A percentile compares a stretch with the other conserved stretches of the same genome.
These are phyloP conservation scores for Coniochaeta ligniaria DNA, from an alignment of 2,329 filamentous ascomycete species.

Conservation along the genomic window DNA sequence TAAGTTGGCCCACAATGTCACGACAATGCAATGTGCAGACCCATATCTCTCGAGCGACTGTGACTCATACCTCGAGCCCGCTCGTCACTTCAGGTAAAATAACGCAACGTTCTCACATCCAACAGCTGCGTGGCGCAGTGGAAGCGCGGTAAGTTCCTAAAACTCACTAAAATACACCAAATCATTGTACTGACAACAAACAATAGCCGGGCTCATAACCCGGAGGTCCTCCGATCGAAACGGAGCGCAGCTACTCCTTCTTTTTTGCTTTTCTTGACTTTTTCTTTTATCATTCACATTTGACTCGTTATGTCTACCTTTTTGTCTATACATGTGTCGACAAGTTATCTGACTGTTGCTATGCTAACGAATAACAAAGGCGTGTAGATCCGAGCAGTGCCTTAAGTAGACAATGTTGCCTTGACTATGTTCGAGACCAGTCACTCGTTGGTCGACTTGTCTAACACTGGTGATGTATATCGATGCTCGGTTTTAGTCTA, in stretches of 20 bases:
- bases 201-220: constrained; percentile 1
- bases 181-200: background rate
- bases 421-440: too few relatives aligned
- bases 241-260: constrained; percentile 1
- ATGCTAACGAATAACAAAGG: too few relatives aligned
- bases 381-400: too few relatives aligned
- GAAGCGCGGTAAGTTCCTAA: background rate
- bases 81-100: background rate
- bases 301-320: background rate
- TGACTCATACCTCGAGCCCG: background rate
- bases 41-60: background rate
- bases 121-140: constrained; percentile 1
- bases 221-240: constrained; percentile 1
- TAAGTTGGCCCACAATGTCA: background rate
- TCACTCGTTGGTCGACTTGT: background rate
- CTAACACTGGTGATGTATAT: too few relatives aligned
- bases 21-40: background rate
- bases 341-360: too few relatives aligned
- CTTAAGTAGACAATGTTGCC: too few relatives aligned
- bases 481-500: background rate
- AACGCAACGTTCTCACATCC: background rate
- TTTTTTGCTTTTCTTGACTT: background rate
- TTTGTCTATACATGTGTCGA: background rate
- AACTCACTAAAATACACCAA: background rate
- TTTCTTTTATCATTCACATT: background rate